These are phyloP conservation scores for Torrubiella hemipterigena DNA, from an alignment of 2,329 filamentous ascomycete species.

Conservation along the genomic window DNA sequence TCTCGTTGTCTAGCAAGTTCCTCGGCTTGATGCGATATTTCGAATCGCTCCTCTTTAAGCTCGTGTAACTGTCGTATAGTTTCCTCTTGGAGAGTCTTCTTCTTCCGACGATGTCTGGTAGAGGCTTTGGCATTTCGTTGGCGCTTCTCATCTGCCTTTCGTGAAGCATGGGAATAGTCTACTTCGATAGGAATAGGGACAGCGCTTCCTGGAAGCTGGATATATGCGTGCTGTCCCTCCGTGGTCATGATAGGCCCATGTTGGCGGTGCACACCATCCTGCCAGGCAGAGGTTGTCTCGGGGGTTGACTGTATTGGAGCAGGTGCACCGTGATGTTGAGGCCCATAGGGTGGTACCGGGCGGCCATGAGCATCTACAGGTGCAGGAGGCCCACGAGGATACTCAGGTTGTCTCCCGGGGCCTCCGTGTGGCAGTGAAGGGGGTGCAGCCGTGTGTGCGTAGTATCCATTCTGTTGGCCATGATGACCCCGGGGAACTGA, in stretches of 20 bases:
- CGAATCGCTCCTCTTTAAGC: slow-evolving; percentile 55
- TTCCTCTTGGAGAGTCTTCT: slow-evolving; percentile 72
- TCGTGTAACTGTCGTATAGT: slow-evolving; percentile 56
- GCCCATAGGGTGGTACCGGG: no score
- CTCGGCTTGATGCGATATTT: slow-evolving; percentile 43
- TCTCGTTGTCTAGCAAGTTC: slow-evolving; percentile 52
- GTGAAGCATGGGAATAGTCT: slow-evolving; percentile 71
- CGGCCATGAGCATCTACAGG: no score
- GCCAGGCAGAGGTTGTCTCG: slow-evolving; percentile 16
- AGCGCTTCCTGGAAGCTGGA: slow-evolving; percentile 24
- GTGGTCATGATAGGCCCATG: slow-evolving; percentile 13
- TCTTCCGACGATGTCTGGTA: slow-evolving; percentile 66
- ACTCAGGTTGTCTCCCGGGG: slow-evolving; percentile 6
- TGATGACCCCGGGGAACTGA: slow-evolving; percentile 13
- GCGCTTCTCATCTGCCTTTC: slow-evolving; percentile 73
- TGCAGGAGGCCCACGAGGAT: slow-evolving; percentile 13
- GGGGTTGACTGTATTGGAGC: slow-evolving; percentile 9
- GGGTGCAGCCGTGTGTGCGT: neutral
- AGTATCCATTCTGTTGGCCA: slow-evolving; percentile 8
- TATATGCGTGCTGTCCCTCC: slow-evolving; percentile 24
- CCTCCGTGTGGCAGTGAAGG: neutral
- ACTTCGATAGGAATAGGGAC: slow-evolving; percentile 49
- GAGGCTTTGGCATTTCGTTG: slow-evolving; percentile 78
- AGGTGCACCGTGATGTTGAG: no score
- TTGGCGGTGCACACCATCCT: slow-evolving; percentile 19